Evolutionary conservation across 139 green algal genomes (phyloP).

Genomic region (Chlorella sp.): DNA sequence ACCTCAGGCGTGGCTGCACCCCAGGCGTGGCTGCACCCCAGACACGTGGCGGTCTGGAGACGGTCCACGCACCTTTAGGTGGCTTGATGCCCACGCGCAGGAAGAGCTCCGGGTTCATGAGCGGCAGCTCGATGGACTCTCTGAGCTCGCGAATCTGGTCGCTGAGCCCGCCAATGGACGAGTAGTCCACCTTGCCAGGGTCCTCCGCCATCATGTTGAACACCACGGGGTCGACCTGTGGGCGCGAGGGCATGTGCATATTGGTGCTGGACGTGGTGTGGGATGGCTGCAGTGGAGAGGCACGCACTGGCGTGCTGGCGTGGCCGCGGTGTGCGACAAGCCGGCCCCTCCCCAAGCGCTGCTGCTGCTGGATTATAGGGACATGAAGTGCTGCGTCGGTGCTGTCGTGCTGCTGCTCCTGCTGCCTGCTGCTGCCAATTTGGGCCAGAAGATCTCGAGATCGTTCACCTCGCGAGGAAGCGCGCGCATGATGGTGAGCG

Average conservation of each 20-base stretch:
- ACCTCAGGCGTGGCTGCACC: too few relatives aligned
- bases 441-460: too few relatives aligned
- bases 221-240: constrained; percentile 93
- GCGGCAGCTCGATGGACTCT: constrained; percentile 95
- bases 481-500: constrained; percentile 97
- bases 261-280: not conserved
- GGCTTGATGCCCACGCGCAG: constrained; percentile 96
- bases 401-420: not conserved
- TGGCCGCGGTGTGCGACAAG: too few relatives aligned
- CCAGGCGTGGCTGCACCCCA: too few relatives aligned
- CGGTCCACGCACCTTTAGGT: constrained; percentile 71
- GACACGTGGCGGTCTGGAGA: too few relatives aligned
- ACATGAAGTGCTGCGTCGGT: too few relatives aligned
- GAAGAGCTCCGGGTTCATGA: constrained; percentile 99
- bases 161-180: constrained; percentile 86
- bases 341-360: too few relatives aligned
- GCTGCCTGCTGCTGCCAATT: not conserved
- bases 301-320: too few relatives aligned
- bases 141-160: constrained; percentile 95
- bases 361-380: too few relatives aligned
- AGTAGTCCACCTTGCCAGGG: constrained; percentile 96
- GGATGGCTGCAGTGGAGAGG: too few relatives aligned
- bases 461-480: constrained; percentile 96
- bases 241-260: too few relatives aligned
- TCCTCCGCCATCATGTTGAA: constrained; percentile 99